Base-by-base conservation (phyloP, 2,329 filamentous ascomycete species). In the Botryotinia globosa region DNA sequence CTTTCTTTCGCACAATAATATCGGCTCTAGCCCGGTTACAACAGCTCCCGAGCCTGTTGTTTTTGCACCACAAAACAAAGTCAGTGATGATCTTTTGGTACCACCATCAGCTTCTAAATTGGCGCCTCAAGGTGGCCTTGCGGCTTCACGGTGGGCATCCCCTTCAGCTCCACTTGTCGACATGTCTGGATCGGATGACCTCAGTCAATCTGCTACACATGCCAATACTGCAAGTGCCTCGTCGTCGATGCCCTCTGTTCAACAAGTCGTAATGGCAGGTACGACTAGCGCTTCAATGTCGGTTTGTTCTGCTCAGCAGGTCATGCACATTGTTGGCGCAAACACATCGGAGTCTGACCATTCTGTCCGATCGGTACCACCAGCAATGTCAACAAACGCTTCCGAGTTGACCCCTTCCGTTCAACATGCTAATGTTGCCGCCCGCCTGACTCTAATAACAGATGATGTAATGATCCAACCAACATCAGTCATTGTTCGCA, bases 1-100 rank as follows among this genome's bases (percentile, higher is more conserved):
- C 18, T 72, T 72, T 48, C 39, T 72, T n/a, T 59, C 56, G 12
- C 58, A 62, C 20, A 29, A 56, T 32, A 51, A 72, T 1, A 48
- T 69, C 25, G 34, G 66, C 58, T 34, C 9, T 22, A 56, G 34
- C 12, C 56, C 48, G 32, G 14, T 34, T 45, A 8, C 9, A 37
- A 67, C 4, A 44, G 25, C 16, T 51, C n/a, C 20, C n/a, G 25
- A 62, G 12, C 54, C 56, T 63, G 34, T 58, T 69, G 6, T 39
- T 6, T 56, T 65, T 34, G 29, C 10, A 32, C 7, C 44, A 4
- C n/a, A 34, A 29, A 29, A 34, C 3, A 54, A 22, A 20, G 54
- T n/a, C 54, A 18, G 12, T 45, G 20, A 42, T 29, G 62, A 32
- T 16, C 4, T n/a, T 39, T 51, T 37, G 32, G 32, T 34, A 29